A percentile compares a stretch with the other conserved stretches of the same genome.
These are phyloP conservation scores for Anthostomella pinea DNA, from an alignment of 2,329 filamentous ascomycete species.

Conservation along the genomic window DNA sequence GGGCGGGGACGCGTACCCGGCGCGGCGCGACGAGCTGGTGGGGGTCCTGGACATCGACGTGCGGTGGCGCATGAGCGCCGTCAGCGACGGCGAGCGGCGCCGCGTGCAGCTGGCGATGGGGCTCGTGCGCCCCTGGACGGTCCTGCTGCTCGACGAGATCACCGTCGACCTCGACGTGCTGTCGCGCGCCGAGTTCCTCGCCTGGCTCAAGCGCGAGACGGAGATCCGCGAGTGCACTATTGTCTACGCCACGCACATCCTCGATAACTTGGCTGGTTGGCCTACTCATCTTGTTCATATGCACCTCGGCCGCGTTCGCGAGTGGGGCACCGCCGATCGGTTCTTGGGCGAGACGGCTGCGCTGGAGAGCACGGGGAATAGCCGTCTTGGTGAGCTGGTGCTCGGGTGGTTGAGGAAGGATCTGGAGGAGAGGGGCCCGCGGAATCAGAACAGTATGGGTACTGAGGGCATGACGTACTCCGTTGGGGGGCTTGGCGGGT, in stretches of 20 bases:
- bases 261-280: slow-evolving; percentile 94
- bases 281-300: slow-evolving; percentile 95
- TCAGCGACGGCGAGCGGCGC: slow-evolving; percentile 86
- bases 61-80: slow-evolving; percentile 91
- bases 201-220: slow-evolving; percentile 84
- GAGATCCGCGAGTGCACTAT: slow-evolving; percentile 80
- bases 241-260: slow-evolving; percentile 95
- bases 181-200: slow-evolving; percentile 78
- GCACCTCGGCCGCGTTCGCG: slow-evolving; percentile 83
- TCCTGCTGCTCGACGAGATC: slow-evolving; percentile 91
- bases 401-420: slow-evolving; percentile 84
- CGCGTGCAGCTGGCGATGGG: slow-evolving; percentile 97
- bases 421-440: slow-evolving; percentile 72
- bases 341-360: slow-evolving; percentile 58
- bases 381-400: slow-evolving; percentile 81
- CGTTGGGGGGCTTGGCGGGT: slow-evolving; percentile 52
- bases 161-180: slow-evolving; percentile 94
- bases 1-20: slow-evolving; percentile 79
- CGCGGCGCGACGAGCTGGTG: slow-evolving; percentile 82
- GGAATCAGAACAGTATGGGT: slow-evolving; percentile 54
- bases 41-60: slow-evolving; percentile 88
- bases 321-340: slow-evolving; percentile 72
- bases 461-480: slow-evolving; percentile 65
- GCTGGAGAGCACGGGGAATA: slow-evolving; percentile 62
- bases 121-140: slow-evolving; percentile 83